Percentiles rank a stretch among this genome's conserved stretches.
phyloP scores from a whole-genome alignment of 2,329 filamentous ascomycete species.

The Fragosphaeria purpurea region DNA sequence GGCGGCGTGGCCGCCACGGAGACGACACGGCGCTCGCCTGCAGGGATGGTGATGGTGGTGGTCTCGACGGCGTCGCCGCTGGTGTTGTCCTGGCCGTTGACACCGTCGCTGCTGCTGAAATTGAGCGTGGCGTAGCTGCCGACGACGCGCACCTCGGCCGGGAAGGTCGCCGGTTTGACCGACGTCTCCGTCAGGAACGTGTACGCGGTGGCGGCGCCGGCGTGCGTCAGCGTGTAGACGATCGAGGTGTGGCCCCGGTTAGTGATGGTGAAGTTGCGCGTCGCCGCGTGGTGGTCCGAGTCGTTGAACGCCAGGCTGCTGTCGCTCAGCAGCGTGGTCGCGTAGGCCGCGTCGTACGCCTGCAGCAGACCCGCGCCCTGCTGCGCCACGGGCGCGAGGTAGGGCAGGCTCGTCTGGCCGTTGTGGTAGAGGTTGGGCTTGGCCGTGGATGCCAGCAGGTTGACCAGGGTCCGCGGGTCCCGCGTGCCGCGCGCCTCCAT shows the following conservation, averaged over 20 bases:
- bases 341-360: constrained; percentile 48
- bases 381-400: constrained; percentile 45
- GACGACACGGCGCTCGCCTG: constrained; percentile 33
- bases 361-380: constrained; percentile 52
- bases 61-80: constrained; percentile 8
- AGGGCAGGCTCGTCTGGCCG: constrained; percentile 22
- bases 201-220: constrained; percentile 43
- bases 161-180: constrained; percentile 31
- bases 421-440: constrained; percentile 40
- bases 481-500: constrained; percentile 40
- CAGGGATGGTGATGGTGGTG: constrained; percentile 32
- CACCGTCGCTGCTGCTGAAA: constrained; percentile 24
- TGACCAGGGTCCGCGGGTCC: constrained; percentile 39
- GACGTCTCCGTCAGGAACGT: constrained; percentile 16
- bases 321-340: constrained; percentile 41
- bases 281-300: constrained; percentile 43
- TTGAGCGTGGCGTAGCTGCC: constrained; percentile 31
- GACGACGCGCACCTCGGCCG: constrained; percentile 28
- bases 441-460: constrained; percentile 38
- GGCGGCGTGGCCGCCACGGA: constrained; percentile 36
- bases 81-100: constrained; percentile 11
- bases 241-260: constrained; percentile 42
- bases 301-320: constrained; percentile 57
- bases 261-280: constrained; percentile 42
- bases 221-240: constrained; percentile 42